Conservation (phyloP, 169 alveolate genomes). For the Babesia bigemina region DNA sequence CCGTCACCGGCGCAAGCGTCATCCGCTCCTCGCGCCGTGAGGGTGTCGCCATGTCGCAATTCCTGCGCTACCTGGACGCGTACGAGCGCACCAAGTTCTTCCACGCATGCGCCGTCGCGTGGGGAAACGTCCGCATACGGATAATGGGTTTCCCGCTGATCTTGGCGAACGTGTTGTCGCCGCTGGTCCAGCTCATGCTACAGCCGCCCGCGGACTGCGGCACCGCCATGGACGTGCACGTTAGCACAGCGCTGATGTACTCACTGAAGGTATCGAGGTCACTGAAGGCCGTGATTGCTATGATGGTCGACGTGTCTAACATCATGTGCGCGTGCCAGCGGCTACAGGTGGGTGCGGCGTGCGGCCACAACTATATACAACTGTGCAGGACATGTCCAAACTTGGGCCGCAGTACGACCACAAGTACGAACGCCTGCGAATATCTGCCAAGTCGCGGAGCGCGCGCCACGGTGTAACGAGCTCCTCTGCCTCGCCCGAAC, state of each 20-base stretch:
- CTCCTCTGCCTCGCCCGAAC: background rate
- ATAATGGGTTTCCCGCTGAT: conserved; percentile 52
- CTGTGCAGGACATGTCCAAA: conserved; percentile 8
- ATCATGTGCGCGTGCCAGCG: conserved; percentile 68
- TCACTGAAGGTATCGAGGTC: conserved; percentile 51
- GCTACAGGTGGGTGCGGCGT: conserved; percentile 31
- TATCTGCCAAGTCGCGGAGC: background rate
- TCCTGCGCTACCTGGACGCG: conserved; percentile 40
- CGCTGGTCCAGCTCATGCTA: conserved; percentile 29
- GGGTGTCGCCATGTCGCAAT: conserved; percentile 37
- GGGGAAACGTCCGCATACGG: conserved; percentile 62
- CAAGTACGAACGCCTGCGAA: background rate
- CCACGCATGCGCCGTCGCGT: conserved; percentile 42
- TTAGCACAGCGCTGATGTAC: conserved; percentile 60
- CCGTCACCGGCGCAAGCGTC: conserved; percentile 55
- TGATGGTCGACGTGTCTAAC: conserved; percentile 46
- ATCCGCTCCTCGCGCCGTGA: conserved; percentile 49
- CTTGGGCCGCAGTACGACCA: conserved; percentile 8
- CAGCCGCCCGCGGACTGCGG: background rate
- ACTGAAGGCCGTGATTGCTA: conserved; percentile 34
- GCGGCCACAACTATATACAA: background rate
- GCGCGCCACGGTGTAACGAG: background rate
- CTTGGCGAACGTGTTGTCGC: conserved; percentile 48
- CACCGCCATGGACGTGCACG: conserved; percentile 26
- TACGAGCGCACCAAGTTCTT: conserved; percentile 60